phyloP scores from a whole-genome alignment of 768 basidiomycete species.

The Mycena capillaripes region DNA sequence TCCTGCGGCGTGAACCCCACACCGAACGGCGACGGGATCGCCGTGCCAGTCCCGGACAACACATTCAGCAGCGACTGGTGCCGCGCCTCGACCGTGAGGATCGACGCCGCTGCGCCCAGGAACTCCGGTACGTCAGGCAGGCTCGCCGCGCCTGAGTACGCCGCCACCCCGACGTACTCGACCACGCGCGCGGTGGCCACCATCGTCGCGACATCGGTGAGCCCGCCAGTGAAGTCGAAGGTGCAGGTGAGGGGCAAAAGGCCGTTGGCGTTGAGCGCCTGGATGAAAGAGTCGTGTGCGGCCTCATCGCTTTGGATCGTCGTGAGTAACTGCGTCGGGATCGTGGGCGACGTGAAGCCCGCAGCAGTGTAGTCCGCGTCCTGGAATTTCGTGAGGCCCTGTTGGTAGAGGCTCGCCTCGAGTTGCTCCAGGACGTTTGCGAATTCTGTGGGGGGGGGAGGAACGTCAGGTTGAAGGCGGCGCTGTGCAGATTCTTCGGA shows the following conservation, averaged over 20 bases:
- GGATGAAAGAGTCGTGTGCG: neutral
- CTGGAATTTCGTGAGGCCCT: neutral
- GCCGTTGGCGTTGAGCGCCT: constrained; percentile 62
- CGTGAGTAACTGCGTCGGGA: constrained; percentile 72
- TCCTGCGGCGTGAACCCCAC: constrained; percentile 75
- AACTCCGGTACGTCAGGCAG: constrained; percentile 66
- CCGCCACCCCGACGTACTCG: constrained; percentile 81
- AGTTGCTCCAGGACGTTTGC: neutral
- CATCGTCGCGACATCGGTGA: constrained; percentile 80
- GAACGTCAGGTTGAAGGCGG: neutral
- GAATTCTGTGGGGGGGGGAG: neutral
- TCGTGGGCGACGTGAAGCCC: constrained; percentile 68
- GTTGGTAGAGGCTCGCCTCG: neutral
- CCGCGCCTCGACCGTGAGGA: constrained; percentile 84
- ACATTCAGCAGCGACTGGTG: constrained; percentile 85
- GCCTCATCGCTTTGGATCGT: constrained; percentile 60
- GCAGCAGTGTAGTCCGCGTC: constrained; percentile 49
- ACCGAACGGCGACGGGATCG: constrained; percentile 80
- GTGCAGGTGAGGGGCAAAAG: constrained; percentile 71
- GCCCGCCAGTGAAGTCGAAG: constrained; percentile 74
- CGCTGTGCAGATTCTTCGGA: neutral
- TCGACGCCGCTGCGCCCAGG: constrained; percentile 74
- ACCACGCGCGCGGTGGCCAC: constrained; percentile 78
- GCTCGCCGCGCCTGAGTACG: constrained; percentile 81
- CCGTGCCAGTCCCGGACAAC: constrained; percentile 68